Evolutionary conservation across 164 flowering plant genomes (phyloP), one percentile per base, ranked within the genome.

Genomic region (Warburgia ugandensis): DNA sequence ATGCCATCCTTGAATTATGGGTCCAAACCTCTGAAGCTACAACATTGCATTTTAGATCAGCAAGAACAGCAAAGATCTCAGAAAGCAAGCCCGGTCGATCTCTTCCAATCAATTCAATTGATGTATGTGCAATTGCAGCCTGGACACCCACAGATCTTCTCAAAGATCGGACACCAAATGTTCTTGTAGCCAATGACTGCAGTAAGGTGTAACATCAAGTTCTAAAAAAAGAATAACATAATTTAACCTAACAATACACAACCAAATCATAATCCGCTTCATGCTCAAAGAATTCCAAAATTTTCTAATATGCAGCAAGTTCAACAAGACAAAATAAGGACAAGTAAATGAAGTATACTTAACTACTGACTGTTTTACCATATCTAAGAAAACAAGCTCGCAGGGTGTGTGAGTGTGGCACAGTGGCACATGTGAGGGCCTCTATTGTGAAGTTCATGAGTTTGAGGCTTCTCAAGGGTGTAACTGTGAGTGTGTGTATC

Each of bases 11-110:
- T 40, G 94, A 78, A 52, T 84, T 92, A 61, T 92, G 99, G 49
- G 99, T 92, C 97, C 99, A 92, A 11, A 92, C 84, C 68, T 92
- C 95, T 1, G 95, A 81, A 21, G 81, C 81, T 4, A 82, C 89
- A 22, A 92, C 85, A 64, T 92, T 92, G 64, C 99, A 92, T 55
- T 86, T 82, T 40, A 76, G 86, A 63, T 84, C 86, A 0, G 85
- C 33, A 6, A 92, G 94, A 42, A 92, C 94, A 2, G 96, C 94
- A 65, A 84, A 88, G 29, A 92, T 67, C 67, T 88, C 96, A 2
- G 96, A 91, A 40, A 85, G 86, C 69, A 91, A 64, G 27, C 98
- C 96, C 1, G 90, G 96, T 28, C 98, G 69, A 56, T 91, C 98
- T 59, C 80, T 73, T 46, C 96, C 98, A 2, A 79, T 83, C 44